Evolutionary conservation across 2,329 filamentous ascomycete genomes (phyloP), one percentile per base, ranked within the genome.

Genomic region (Rutstroemia sp.): DNA sequence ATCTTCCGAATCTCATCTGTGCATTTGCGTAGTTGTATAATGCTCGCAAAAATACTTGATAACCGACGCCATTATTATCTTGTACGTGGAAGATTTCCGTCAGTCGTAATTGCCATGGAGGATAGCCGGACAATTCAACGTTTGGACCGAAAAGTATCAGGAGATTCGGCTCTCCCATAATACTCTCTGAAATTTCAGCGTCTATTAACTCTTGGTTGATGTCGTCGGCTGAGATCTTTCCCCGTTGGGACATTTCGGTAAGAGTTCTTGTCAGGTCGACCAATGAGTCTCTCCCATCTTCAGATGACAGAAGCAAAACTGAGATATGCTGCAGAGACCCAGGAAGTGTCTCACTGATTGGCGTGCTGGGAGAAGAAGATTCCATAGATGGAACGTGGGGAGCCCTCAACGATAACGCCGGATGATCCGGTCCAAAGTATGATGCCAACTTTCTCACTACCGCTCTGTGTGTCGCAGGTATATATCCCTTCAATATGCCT

Each of bases 181-280:
- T 85, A 52, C 80, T 82, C 67, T 86, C 82, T 14, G 76, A 87
- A 51, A 99, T 79, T 72, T 99, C 94, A 4, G 90, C 88, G 67
- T 97, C 91, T 52, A 99, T 85, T 51, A 99, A 76, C 61, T 96
- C 90, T 51, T 81, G 79, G 56, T 85, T 91, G 67, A 99, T 92
- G 69, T 99, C 92, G 34, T 83, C 78, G 0, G 89, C 81, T 2
- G 82, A 82, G 14, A 99, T 79, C 72, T 96, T 96, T 58, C 85
- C 85, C 64, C 86, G 85, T 71, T 97, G 94, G 6, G 90, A 88
- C 94, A 99, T 97, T 69, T 96, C 90, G 5, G 92, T 83, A 21
- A 99, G 78, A 1, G 95, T 97, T 68, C 92, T 90, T 44, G 94
- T 99, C 47, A 99, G 80, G 71, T 99, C 94, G 42, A 99, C 92